A percentile compares a stretch with the other conserved stretches of the same genome.
Evolutionary conservation across 2,329 filamentous ascomycete genomes (phyloP).

Genomic region (Cladosporium velox): DNA sequence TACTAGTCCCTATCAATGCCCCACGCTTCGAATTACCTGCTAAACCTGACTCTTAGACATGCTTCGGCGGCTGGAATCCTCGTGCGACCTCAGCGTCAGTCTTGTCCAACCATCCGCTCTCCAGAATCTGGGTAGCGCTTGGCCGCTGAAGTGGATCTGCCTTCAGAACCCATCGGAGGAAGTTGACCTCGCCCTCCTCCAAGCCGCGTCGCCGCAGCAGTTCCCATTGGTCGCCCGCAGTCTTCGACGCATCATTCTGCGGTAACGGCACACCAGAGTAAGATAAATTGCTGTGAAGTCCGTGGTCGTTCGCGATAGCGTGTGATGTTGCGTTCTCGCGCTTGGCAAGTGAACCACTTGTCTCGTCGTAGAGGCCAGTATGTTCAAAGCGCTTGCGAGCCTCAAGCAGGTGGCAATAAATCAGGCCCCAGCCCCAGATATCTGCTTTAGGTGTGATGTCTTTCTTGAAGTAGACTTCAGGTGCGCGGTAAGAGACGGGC

Average conservation of each 20-base stretch:
- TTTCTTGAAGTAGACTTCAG: conserved; percentile 35
- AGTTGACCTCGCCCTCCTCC: conserved; percentile 29
- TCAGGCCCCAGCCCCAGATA: conserved; percentile 34
- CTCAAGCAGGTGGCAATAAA: conserved; percentile 35
- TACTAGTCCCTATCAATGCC: too few species aligned
- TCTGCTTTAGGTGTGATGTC: conserved; percentile 32
- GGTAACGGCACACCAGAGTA: conserved; percentile 30
- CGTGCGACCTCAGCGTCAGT: conserved; percentile 5
- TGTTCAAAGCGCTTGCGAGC: conserved; percentile 30
- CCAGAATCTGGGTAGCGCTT: conserved; percentile 29
- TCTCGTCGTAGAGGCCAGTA: conserved; percentile 33
- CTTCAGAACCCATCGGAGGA: conserved; percentile 31
- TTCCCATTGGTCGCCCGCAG: conserved; percentile 30
- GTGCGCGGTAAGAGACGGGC: conserved; percentile 34
- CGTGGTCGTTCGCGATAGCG: conserved; percentile 33
- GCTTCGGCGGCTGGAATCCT: conserved; percentile 1
- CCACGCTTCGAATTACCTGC: neutral
- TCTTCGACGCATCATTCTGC: conserved; percentile 21
- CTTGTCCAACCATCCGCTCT: conserved; percentile 24
- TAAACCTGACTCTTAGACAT: neutral
- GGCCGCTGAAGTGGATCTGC: conserved; percentile 32
- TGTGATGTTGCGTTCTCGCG: conserved; percentile 26
- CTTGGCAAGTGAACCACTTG: conserved; percentile 24
- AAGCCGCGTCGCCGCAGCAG: conserved; percentile 27
- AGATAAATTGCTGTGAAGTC: conserved; percentile 28